A percentile compares a stretch with the other conserved stretches of the same genome.
These are phyloP conservation scores for Thymus quinquecostatus DNA, from an alignment of 257 asterid species.

Conservation along the genomic window DNA sequence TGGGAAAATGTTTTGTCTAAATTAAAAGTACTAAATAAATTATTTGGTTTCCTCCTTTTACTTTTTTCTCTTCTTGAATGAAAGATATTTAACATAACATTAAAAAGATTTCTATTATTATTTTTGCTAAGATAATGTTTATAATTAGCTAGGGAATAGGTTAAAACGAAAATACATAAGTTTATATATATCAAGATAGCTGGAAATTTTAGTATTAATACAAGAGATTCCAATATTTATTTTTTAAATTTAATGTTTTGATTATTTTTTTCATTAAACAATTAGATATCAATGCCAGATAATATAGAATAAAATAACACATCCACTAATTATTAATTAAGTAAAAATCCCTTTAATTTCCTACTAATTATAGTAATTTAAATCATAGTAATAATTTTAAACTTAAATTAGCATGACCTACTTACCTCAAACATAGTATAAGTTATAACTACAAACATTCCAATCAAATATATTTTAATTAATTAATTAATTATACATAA, in stretches of 20 bases:
- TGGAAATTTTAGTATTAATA: no score
- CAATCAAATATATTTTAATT: neutral
- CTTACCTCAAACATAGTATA: slow-evolving; percentile 27
- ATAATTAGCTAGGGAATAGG: no score
- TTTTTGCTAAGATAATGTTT: no score
- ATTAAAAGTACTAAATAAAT: no score
- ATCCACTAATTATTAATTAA: neutral
- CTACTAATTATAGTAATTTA: neutral
- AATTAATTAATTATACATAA: neutral
- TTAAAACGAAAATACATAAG: no score
- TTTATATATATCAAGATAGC: no score
- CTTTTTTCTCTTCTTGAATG: no score
- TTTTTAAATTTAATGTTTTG: neutral
- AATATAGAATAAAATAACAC: neutral
- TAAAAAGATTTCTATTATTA: no score
- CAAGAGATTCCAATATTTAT: no score
- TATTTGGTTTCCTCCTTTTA: no score
- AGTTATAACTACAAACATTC: slow-evolving; percentile 30
- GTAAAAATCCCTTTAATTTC: neutral
- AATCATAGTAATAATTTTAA: neutral
- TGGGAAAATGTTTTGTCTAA: no score
- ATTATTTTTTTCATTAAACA: neutral
- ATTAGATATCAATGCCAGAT: neutral
- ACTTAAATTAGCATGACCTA: neutral
- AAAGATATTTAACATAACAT: no score